phyloP scores from a whole-genome alignment of 441 rosid species.

The Populus trichocarpa region DNA sequence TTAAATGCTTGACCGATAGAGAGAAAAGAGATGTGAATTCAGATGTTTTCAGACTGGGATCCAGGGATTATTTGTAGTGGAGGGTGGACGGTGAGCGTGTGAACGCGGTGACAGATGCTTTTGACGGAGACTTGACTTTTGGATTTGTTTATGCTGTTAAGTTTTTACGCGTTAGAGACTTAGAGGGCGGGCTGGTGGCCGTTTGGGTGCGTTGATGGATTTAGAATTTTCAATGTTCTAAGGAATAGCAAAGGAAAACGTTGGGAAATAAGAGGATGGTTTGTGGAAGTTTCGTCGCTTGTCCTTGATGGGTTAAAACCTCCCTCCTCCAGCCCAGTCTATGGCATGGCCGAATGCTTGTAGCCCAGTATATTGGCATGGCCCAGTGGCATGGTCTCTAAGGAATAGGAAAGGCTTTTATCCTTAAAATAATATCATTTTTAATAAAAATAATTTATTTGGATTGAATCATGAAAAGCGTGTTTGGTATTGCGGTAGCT shows the following conservation, averaged over 20 bases:
- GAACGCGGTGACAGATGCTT: slow-evolving; percentile 9
- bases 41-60: slow-evolving; percentile 12
- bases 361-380: too few relatives aligned
- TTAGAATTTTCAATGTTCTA: neutral
- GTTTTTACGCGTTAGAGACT: slow-evolving; percentile 21
- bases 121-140: slow-evolving; percentile 23
- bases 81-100: slow-evolving; percentile 6
- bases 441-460: too few relatives aligned
- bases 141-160: neutral
- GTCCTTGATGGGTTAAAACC: neutral
- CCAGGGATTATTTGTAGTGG: neutral
- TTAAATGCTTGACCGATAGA: slow-evolving; percentile 11
- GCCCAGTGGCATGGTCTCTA: too few relatives aligned
- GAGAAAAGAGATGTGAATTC: slow-evolving; percentile 12
- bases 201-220: neutral
- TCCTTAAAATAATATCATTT: too few relatives aligned
- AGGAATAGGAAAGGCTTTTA: too few relatives aligned
- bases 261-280: neutral
- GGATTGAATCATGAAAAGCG: too few relatives aligned
- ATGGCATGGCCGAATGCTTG: too few relatives aligned
- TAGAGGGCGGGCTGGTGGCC: neutral
- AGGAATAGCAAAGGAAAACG: neutral
- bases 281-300: neutral
- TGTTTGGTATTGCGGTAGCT: too few relatives aligned
- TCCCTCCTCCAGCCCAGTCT: too few relatives aligned